phyloP scores from a whole-genome alignment of 2,329 filamentous ascomycete species.

The Cercospora brassicicola region DNA sequence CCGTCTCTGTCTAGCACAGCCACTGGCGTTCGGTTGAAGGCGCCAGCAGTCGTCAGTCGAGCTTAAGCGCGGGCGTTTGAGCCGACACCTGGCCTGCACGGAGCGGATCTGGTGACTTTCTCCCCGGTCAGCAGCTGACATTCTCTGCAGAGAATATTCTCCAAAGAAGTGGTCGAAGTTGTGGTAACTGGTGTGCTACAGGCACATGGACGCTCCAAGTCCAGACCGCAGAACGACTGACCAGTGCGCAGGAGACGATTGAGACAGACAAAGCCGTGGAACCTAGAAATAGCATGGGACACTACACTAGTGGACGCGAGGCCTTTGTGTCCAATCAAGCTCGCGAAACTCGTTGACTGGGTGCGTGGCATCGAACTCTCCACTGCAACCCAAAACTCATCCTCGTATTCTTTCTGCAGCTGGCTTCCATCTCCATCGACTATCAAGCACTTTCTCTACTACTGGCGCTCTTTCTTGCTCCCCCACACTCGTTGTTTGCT shows the following conservation, averaged over 20 bases:
- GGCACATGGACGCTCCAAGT: background rate
- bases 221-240: background rate
- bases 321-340: conserved; percentile 22
- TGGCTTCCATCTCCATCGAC: background rate
- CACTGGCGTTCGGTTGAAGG: conserved; percentile 8
- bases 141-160: background rate
- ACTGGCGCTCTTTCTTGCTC: background rate
- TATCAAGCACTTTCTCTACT: conserved; percentile 4
- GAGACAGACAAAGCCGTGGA: background rate
- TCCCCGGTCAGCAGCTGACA: background rate
- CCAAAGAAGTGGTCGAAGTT: background rate
- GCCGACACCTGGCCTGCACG: background rate
- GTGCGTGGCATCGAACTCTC: conserved; percentile 18
- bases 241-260: background rate
- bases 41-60: conserved; percentile 5
- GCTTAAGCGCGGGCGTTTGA: background rate
- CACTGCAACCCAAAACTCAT: conserved; percentile 18
- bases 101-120: background rate
- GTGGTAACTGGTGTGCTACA: background rate
- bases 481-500: conserved; percentile 7
- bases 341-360: conserved; percentile 8
- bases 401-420: conserved; percentile 17
- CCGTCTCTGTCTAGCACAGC: background rate
- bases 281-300: conserved; percentile 15
- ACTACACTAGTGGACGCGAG: conserved; percentile 19